These are phyloP conservation scores for Talaromyces liani DNA, from an alignment of 495 filamentous ascomycete species.

Conservation along the genomic window DNA sequence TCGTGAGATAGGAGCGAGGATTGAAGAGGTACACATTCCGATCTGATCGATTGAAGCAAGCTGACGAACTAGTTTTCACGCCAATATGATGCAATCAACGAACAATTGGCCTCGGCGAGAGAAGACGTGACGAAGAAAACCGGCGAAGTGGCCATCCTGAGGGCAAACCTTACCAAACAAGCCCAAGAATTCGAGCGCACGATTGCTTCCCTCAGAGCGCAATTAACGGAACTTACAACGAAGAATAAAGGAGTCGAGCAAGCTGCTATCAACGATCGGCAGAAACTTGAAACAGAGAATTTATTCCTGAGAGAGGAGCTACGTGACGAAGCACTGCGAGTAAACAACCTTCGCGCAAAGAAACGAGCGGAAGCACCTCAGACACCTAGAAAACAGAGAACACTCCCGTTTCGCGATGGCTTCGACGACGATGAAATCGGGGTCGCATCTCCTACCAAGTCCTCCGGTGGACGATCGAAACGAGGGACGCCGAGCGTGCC, in stretches of 20 bases:
- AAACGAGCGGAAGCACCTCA: conserved; percentile 30
- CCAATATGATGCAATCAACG: conserved; percentile 41
- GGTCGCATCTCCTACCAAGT: conserved; percentile 50
- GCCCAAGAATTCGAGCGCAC: conserved; percentile 49
- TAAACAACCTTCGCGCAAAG: conserved; percentile 39
- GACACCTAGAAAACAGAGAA: conserved; percentile 54
- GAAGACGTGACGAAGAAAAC: conserved; percentile 43
- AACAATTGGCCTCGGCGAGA: conserved; percentile 42
- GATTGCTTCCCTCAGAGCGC: conserved; percentile 42
- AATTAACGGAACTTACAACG: conserved; percentile 46
- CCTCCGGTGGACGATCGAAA: conserved; percentile 39
- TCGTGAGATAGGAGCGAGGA: conserved; percentile 8
- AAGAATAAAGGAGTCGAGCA: conserved; percentile 52
- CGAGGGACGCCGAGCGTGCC: conserved; percentile 50
- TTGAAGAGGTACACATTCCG: conserved; percentile 12
- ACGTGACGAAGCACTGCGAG: conserved; percentile 46
- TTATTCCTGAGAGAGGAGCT: conserved; percentile 60
- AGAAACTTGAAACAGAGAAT: conserved; percentile 56
- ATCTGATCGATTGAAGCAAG: conserved; percentile 4
- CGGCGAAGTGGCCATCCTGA: conserved; percentile 63
- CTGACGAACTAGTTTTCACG: conserved; percentile 39
- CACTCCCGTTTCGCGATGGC: conserved; percentile 56
- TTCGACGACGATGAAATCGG: conserved; percentile 67
- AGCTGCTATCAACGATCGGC: conserved; percentile 44
- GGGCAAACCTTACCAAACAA: conserved; percentile 51